Evolutionary conservation across 306 rosid species (phyloP).

Genomic region (Gastrolobium villosum): DNA sequence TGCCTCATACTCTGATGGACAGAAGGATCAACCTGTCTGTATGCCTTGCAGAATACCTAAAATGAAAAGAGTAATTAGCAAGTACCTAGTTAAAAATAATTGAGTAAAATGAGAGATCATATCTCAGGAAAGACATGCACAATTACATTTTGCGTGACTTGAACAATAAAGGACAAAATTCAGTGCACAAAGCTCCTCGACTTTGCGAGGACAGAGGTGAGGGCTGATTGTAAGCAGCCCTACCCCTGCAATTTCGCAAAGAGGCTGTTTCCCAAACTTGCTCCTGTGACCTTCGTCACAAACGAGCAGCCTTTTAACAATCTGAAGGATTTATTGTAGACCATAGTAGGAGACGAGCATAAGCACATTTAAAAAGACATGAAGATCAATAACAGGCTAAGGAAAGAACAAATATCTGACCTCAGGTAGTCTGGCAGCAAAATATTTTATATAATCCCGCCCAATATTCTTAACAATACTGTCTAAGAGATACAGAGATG

Average conservation of each 20-base stretch:
- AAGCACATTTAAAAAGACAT: background rate
- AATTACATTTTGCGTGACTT: background rate
- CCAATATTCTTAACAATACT: slow-evolving; percentile 97
- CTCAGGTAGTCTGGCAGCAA: slow-evolving; percentile 89
- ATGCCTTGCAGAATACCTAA: slow-evolving; percentile 95
- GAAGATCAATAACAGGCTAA: slow-evolving; percentile 13
- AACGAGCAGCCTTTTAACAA: background rate
- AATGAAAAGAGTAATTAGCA: slow-evolving; percentile 43
- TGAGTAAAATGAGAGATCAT: background rate
- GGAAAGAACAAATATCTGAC: slow-evolving; percentile 62
- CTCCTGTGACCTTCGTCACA: too few relatives aligned
- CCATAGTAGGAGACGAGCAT: background rate
- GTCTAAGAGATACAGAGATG: slow-evolving; percentile 95
- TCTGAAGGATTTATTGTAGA: background rate
- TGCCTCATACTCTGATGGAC: slow-evolving; percentile 85
- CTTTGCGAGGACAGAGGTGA: too few relatives aligned
- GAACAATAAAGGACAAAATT: background rate
- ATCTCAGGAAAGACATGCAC: background rate
- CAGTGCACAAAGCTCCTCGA: too few relatives aligned
- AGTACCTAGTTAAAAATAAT: slow-evolving; percentile 40
- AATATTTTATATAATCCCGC: slow-evolving; percentile 83
- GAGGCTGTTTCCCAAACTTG: too few relatives aligned
- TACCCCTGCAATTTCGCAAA: too few relatives aligned
- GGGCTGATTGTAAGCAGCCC: too few relatives aligned
- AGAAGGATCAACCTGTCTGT: slow-evolving; percentile 79